These are phyloP conservation scores for Boletellus ananas DNA, from an alignment of 768 basidiomycete species.

Conservation along the genomic window DNA sequence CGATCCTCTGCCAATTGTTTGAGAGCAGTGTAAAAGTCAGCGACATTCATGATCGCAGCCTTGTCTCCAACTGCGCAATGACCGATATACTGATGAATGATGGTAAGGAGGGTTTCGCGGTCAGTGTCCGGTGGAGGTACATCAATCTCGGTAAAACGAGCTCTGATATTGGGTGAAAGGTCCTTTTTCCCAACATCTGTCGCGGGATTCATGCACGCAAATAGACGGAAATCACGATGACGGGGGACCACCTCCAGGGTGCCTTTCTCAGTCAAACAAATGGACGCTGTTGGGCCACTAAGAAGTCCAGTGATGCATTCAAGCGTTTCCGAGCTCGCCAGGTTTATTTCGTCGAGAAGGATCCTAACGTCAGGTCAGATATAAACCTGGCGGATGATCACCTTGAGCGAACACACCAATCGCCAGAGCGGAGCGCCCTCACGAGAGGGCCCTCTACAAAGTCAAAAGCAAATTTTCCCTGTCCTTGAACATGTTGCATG, in stretches of 20 bases:
- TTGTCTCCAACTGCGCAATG: constrained; percentile 80
- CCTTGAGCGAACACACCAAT: constrained; percentile 63
- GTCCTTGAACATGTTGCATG: constrained; percentile 80
- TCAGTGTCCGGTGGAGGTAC: constrained; percentile 94
- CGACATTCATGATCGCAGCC: constrained; percentile 82
- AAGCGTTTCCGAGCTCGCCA: constrained; percentile 90
- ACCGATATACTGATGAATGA: constrained; percentile 88
- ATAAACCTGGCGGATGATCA: background rate
- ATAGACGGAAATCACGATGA: constrained; percentile 93
- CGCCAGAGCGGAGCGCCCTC: constrained; percentile 79
- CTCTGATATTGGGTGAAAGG: constrained; percentile 84
- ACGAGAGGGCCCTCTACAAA: constrained; percentile 97
- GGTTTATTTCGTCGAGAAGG: constrained; percentile 92
- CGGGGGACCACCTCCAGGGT: constrained; percentile 85
- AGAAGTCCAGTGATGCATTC: constrained; percentile 90
- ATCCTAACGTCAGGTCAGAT: constrained; percentile 52
- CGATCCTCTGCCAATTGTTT: constrained; percentile 71
- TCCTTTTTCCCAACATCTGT: constrained; percentile 99
- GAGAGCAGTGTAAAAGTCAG: constrained; percentile 83
- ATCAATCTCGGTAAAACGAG: constrained; percentile 92
- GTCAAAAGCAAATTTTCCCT: constrained; percentile 87
- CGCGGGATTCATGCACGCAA: constrained; percentile 99
- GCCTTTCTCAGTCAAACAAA: constrained; percentile 91
- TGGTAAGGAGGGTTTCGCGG: constrained; percentile 80
- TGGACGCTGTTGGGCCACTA: constrained; percentile 79